Conservation (phyloP, 1,284 basidiomycete species). For the Sphagnurus paluster region DNA sequence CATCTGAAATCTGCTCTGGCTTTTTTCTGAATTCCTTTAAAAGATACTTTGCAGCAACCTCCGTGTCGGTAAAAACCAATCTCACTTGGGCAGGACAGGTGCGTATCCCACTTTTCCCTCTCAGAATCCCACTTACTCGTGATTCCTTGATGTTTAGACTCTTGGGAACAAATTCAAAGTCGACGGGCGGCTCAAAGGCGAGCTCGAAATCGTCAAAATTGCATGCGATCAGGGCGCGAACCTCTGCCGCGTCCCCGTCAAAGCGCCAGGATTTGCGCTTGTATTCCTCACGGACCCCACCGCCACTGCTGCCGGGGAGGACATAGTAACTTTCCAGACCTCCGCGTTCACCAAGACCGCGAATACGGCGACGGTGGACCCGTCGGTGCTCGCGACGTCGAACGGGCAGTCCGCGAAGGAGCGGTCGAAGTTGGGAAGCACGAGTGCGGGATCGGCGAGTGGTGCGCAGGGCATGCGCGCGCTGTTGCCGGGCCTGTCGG, state of each 20-base stretch:
- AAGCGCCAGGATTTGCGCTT: conserved; percentile 69
- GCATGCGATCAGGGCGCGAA: conserved; percentile 48
- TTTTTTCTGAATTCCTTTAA: not conserved
- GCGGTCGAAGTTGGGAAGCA: conserved; percentile 36
- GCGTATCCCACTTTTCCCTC: not conserved
- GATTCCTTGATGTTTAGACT: conserved; percentile 34
- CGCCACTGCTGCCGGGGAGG: not conserved
- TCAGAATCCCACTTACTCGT: not conserved
- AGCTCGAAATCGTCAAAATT: conserved; percentile 50
- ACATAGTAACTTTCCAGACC: conserved; percentile 55
- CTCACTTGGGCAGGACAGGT: conserved; percentile 69
- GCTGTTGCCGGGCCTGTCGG: not conserved
- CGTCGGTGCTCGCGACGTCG: conserved; percentile 42
- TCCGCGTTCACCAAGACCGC: conserved; percentile 45
- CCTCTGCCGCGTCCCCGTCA: conserved; percentile 58
- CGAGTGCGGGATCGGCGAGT: conserved; percentile 36
- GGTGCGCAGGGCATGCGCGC: not conserved
- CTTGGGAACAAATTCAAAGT: conserved; percentile 60
- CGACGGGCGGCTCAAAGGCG: conserved; percentile 62
- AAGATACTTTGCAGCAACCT: conserved; percentile 49
- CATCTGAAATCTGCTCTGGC: not conserved
- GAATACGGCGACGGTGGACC: conserved; percentile 46
- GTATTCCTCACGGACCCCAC: conserved; percentile 57
- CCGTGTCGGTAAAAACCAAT: conserved; percentile 58
- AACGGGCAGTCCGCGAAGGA: conserved; percentile 47